phyloP scores from a whole-genome alignment of 23 red algal genomes.

The Gracilaria caudata region DNA sequence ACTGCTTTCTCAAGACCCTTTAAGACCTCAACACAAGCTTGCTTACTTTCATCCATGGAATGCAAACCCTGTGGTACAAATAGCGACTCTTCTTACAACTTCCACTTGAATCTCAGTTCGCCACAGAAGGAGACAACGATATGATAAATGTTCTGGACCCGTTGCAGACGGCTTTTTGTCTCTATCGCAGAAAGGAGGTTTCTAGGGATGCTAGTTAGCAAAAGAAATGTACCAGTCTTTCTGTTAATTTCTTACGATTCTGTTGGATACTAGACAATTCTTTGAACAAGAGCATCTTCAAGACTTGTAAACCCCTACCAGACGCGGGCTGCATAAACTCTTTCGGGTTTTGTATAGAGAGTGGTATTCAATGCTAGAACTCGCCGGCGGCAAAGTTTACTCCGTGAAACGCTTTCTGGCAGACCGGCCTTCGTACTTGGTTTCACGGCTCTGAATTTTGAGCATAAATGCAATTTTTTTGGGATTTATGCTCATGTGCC shows the following conservation, averaged over 20 bases:
- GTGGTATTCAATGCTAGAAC: too few species aligned
- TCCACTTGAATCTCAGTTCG: background rate
- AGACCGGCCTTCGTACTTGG: too few species aligned
- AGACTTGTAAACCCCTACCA: background rate
- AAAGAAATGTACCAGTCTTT: background rate
- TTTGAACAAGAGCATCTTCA: background rate
- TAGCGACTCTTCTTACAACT: background rate
- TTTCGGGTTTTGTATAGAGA: too few species aligned
- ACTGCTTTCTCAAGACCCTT: conserved; percentile 39
- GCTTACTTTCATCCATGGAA: background rate
- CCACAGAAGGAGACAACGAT: background rate
- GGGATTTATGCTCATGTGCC: too few species aligned
- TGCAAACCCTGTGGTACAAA: background rate
- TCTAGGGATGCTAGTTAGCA: too few species aligned
- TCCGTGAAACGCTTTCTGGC: too few species aligned
- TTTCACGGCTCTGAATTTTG: too few species aligned
- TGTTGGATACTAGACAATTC: background rate
- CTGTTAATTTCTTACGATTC: background rate
- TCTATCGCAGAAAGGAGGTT: background rate
- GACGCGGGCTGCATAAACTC: too few species aligned
- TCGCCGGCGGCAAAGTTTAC: too few species aligned
- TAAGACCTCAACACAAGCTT: background rate
- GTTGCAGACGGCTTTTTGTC: background rate
- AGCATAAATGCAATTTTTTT: too few species aligned
- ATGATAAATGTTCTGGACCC: background rate